A percentile compares a stretch with the other conserved stretches of the same genome.
These are phyloP conservation scores for Wickerhamomyces sp. DNA, from an alignment of 1,139 yeast genomes.

Conservation along the genomic window DNA sequence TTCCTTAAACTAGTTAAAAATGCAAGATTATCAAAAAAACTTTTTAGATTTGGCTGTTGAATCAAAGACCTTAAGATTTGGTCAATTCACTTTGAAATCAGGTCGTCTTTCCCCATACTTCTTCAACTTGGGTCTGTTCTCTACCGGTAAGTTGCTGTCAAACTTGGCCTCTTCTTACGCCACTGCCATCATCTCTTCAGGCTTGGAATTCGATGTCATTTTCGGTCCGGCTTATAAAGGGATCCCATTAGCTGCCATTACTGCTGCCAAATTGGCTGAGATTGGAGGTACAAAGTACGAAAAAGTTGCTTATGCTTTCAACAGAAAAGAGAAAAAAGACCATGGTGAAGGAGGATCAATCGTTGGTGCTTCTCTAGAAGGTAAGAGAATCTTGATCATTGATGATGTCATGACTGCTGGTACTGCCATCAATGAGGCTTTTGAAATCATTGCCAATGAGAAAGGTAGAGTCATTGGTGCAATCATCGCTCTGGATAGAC, in stretches of 20 bases:
- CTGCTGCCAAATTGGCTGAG: slow-evolving; percentile 85
- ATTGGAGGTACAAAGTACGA: slow-evolving; percentile 73
- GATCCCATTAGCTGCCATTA: slow-evolving; percentile 89
- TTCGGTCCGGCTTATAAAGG: slow-evolving; percentile 99
- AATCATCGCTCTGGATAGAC: slow-evolving; percentile 90
- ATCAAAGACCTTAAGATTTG: slow-evolving; percentile 79
- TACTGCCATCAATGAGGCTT: slow-evolving; percentile 94
- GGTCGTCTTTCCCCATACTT: slow-evolving; percentile 96
- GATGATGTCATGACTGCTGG: slow-evolving; percentile 99
- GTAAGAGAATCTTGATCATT: slow-evolving; percentile 72
- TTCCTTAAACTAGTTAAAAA: not conserved
- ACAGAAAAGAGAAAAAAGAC: slow-evolving; percentile 91
- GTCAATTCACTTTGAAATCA: slow-evolving; percentile 82
- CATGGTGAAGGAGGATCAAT: slow-evolving; percentile 98
- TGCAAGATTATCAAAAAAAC: slow-evolving; percentile 52
- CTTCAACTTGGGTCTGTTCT: slow-evolving; percentile 88
- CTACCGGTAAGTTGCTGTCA: slow-evolving; percentile 72
- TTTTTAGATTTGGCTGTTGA: slow-evolving; percentile 80
- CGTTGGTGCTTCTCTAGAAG: slow-evolving; percentile 76
- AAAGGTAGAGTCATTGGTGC: slow-evolving; percentile 77
- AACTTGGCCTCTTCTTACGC: slow-evolving; percentile 87
- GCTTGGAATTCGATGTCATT: slow-evolving; percentile 79
- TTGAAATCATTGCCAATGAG: slow-evolving; percentile 65
- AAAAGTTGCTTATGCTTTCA: slow-evolving; percentile 65
- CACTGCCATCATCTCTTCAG: slow-evolving; percentile 73